Percentiles rank a stretch among this genome's conserved stretches.
Evolutionary conservation across 2,329 filamentous ascomycete species (phyloP).

Genomic region (Aspergillus aculeatinus): DNA sequence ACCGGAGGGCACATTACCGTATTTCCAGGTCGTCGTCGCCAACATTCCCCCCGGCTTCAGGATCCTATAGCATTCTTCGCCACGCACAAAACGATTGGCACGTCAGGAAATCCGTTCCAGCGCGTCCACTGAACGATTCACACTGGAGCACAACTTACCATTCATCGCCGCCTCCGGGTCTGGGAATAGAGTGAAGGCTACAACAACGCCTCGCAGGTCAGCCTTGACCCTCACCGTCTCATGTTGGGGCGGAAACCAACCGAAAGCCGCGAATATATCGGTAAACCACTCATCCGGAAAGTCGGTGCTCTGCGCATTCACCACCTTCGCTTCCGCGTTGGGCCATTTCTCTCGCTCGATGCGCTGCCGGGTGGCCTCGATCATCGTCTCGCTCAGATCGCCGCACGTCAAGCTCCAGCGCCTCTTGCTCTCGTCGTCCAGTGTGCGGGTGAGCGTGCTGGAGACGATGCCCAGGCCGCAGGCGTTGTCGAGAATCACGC

Average conservation of each 20-base stretch:
- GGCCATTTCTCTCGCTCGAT: constrained; percentile 47
- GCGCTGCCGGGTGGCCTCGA: constrained; percentile 44
- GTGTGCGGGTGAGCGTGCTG: constrained; percentile 43
- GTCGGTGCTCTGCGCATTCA: constrained; percentile 51
- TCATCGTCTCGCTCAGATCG: constrained; percentile 48
- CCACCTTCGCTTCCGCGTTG: constrained; percentile 44
- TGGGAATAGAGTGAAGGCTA: constrained; percentile 48
- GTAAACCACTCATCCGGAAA: constrained; percentile 43
- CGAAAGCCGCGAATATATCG: constrained; percentile 51
- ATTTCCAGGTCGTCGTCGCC: constrained; percentile 38
- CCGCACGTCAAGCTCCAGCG: constrained; percentile 52
- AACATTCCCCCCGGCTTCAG: constrained; percentile 36
- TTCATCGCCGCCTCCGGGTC: constrained; percentile 40
- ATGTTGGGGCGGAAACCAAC: constrained; percentile 18
- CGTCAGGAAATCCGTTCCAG: background rate
- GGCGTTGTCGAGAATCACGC: constrained; percentile 52
- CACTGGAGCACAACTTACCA: constrained; percentile 25
- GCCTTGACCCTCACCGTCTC: background rate
- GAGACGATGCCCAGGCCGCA: constrained; percentile 55
- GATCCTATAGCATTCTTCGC: constrained; percentile 33
- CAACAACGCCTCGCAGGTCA: background rate
- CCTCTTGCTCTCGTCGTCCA: constrained; percentile 41
- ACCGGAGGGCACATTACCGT: constrained; percentile 23
- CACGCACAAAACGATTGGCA: background rate
- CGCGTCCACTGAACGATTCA: no score